phyloP scores from a whole-genome alignment of 1,139 yeast species.

The Geotrichum bryndzae region DNA sequence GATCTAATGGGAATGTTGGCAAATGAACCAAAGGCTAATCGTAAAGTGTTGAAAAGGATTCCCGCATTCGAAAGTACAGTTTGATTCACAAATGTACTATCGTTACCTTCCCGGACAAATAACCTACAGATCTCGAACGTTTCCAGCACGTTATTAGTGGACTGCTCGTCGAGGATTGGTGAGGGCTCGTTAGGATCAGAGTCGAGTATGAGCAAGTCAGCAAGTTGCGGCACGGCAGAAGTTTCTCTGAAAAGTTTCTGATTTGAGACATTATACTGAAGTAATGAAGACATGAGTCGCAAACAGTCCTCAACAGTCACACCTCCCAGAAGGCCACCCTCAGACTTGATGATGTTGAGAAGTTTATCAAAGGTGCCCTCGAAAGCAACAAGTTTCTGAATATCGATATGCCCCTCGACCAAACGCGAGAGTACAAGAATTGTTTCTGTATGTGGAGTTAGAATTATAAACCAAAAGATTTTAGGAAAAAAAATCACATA shows the following conservation, averaged over 20 bases:
- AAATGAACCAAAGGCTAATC: constrained; percentile 56
- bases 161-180: constrained; percentile 51
- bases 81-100: constrained; percentile 59
- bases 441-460: constrained; percentile 40
- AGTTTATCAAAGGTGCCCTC: constrained; percentile 85
- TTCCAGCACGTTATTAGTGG: constrained; percentile 57
- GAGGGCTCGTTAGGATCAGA: constrained; percentile 30
- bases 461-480: constrained; percentile 13
- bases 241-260: constrained; percentile 87
- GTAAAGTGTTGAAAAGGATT: constrained; percentile 57
- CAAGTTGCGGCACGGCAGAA: constrained; percentile 62
- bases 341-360: constrained; percentile 71
- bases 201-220: constrained; percentile 44
- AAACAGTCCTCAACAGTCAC: constrained; percentile 85
- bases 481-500: constrained; percentile 1
- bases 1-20: constrained; percentile 62
- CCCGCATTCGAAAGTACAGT: constrained; percentile 55
- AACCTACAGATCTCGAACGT: constrained; percentile 68
- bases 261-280: constrained; percentile 81
- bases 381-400: constrained; percentile 90
- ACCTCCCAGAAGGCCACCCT: constrained; percentile 90
- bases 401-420: constrained; percentile 74
- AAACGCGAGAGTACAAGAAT: constrained; percentile 76
- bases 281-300: constrained; percentile 61
- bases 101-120: constrained; percentile 71